Evolutionary conservation across 257 asterid genomes (phyloP), one percentile per base, ranked within the genome.

Genomic region (Salvia hispanica): DNA sequence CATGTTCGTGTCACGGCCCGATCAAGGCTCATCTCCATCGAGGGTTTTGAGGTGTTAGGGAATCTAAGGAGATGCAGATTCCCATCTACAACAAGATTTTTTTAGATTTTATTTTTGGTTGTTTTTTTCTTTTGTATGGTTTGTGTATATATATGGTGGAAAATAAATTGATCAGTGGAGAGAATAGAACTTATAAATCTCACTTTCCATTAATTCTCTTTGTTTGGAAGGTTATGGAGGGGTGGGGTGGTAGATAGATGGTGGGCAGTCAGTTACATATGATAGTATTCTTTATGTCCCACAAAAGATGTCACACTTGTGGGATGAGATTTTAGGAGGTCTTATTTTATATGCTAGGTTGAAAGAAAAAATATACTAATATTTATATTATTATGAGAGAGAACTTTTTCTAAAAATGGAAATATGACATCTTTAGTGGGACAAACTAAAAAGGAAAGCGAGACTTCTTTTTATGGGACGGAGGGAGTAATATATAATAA

Each of bases 141-240:
- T 25, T 25, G 31, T 25, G 31, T 25, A 18, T 60, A 18, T 60
- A 60, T 40, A 0, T 15, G 21, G 40, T 33, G 52, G 31, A 9
- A 40, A 74, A 75, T 2, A 40, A 73, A 25, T n/a, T n/a, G n/a
- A 25, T 25, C 31, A 25, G 31, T 25, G 31, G 31, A 25, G 66
- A 51, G 80, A 80, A 80, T 75, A 68, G 77, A 66, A 72, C 78
- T 76, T 79, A 74, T 63, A 80, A 82, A 81, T 84, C 89, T 82
- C 92, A 80, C 89, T 87, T 84, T 87, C 90, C 76, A 79, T 74
- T 78, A 84, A 78, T 90, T 83, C 92, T 83, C 84, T 82, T 83
- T 55, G 81, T 84, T 86, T 91, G 96, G 95, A 85, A 86, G 91
- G 62, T 84, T 86, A 85, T 82, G 84, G 67, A 75, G 65, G 31